phyloP scores from a whole-genome alignment of 257 asterid genomes.

The Solanum piurae region DNA sequence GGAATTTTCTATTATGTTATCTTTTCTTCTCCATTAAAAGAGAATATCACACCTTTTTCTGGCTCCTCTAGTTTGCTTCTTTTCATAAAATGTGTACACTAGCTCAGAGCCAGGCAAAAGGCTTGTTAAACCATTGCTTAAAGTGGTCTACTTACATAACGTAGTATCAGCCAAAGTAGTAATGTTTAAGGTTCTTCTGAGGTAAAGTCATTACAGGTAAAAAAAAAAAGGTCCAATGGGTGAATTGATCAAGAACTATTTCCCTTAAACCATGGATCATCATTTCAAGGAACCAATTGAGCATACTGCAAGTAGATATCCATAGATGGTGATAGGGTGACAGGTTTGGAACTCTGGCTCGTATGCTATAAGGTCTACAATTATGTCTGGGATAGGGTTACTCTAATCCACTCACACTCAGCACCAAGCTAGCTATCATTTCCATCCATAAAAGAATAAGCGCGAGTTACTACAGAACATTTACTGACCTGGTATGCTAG shows the following conservation, averaged over 20 bases:
- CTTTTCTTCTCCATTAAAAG: neutral
- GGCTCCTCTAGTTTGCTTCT: neutral
- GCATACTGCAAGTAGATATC: neutral
- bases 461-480: neutral
- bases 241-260: neutral
- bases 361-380: neutral
- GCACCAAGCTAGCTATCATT: neutral
- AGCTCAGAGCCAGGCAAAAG: neutral
- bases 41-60: neutral
- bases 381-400: neutral
- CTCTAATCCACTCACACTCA: neutral
- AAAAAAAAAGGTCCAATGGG: neutral
- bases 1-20: neutral
- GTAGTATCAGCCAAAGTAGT: neutral
- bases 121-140: neutral
- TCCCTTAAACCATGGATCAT: neutral
- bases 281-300: neutral
- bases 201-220: neutral
- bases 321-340: neutral
- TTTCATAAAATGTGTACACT: neutral
- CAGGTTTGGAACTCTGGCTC: neutral
- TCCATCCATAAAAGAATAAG: neutral
- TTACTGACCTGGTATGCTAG: slow-evolving; percentile 78
- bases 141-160: neutral
- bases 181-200: neutral